phyloP scores from a whole-genome alignment of 768 basidiomycete species.

The Auriscalpium orientale region DNA sequence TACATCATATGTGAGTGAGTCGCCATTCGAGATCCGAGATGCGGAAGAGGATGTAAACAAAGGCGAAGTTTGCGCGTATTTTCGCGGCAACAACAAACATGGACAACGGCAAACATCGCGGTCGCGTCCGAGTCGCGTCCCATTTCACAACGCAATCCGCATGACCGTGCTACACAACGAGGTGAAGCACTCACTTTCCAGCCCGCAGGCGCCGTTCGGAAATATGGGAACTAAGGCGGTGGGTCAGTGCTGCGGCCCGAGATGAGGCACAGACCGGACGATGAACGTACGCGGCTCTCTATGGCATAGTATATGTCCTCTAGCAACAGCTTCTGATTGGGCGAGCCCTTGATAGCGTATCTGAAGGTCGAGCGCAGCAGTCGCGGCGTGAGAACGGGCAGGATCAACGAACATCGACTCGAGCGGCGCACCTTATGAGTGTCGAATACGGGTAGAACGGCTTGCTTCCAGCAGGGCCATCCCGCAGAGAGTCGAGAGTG shows the following conservation, averaged over 20 bases:
- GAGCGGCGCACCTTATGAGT: constrained; percentile 58
- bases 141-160: constrained; percentile 12
- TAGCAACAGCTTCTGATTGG: constrained; percentile 75
- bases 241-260: constrained; percentile 13
- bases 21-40: constrained; percentile 1
- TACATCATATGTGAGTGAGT: constrained; percentile 21
- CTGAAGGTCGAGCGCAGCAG: constrained; percentile 30
- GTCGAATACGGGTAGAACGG: constrained; percentile 90
- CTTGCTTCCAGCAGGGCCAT: constrained; percentile 84
- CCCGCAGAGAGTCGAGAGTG: constrained; percentile 79
- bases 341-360: constrained; percentile 88
- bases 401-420: background rate
- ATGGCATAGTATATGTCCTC: constrained; percentile 93
- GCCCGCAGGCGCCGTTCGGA: constrained; percentile 78
- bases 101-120: constrained; percentile 43
- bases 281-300: constrained; percentile 65
- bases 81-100: constrained; percentile 49
- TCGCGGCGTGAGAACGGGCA: background rate
- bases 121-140: constrained; percentile 31
- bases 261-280: background rate
- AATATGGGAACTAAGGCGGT: constrained; percentile 70
- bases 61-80: constrained; percentile 23
- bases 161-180: background rate
- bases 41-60: constrained; percentile 14
- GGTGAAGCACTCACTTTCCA: constrained; percentile 65